Evolutionary conservation across 73 alveolate species (phyloP).

Genomic region (Paramecium octaurelia): DNA sequence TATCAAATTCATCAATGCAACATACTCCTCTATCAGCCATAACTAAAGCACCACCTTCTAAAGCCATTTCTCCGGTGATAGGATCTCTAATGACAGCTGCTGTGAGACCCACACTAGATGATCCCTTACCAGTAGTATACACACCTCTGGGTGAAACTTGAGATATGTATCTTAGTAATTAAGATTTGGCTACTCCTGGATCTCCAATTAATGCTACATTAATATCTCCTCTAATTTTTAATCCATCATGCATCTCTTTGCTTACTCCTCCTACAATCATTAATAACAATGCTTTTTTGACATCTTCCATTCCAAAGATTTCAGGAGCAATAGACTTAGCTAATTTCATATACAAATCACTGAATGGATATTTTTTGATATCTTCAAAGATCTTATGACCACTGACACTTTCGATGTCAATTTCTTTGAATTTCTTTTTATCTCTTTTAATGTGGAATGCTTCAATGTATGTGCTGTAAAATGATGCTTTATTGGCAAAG

Average conservation of each 20-base stretch:
- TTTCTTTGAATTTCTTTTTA: slow-evolving; percentile 86
- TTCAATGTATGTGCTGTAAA: slow-evolving; percentile 91
- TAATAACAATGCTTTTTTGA: slow-evolving; percentile 94
- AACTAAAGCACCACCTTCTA: slow-evolving; percentile 99
- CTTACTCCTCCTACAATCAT: slow-evolving; percentile 95
- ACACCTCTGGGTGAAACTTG: slow-evolving; percentile 96
- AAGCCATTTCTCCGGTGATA: slow-evolving; percentile 85
- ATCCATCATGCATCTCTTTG: slow-evolving; percentile 94
- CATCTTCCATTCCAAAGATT: slow-evolving; percentile 95
- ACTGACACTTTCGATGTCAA: slow-evolving; percentile 68
- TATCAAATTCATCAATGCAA: slow-evolving; percentile 99
- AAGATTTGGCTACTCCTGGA: slow-evolving; percentile 98
- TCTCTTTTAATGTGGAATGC: slow-evolving; percentile 82
- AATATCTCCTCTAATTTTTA: slow-evolving; percentile 97
- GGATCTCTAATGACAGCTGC: slow-evolving; percentile 96
- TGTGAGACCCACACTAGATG: slow-evolving; percentile 98
- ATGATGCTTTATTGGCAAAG: slow-evolving; percentile 74
- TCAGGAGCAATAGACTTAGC: slow-evolving; percentile 97
- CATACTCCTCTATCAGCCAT: slow-evolving; percentile 98
- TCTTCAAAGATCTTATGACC: slow-evolving; percentile 57
- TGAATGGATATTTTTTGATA: neutral
- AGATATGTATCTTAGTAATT: slow-evolving; percentile 91
- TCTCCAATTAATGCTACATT: slow-evolving; percentile 98
- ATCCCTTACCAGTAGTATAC: slow-evolving; percentile 99
- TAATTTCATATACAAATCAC: slow-evolving; percentile 71